Evolutionary conservation across 192 early-diverging fungal species (phyloP).

Genomic region (Polychytrium aggregatum): DNA sequence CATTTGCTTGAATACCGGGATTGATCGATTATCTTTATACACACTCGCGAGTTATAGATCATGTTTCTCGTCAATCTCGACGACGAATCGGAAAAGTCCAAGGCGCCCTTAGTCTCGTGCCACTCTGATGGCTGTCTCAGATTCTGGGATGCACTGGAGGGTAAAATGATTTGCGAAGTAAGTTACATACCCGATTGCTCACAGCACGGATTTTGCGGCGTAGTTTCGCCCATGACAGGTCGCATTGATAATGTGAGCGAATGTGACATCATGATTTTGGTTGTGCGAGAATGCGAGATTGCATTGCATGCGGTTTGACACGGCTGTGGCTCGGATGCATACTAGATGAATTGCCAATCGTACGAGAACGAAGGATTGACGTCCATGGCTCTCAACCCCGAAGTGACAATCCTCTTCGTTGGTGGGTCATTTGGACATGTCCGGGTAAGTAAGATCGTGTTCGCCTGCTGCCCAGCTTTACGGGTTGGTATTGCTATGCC

Average conservation of each 20-base stretch:
- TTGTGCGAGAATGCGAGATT: too few relatives aligned
- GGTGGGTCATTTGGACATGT: slow-evolving; percentile 41
- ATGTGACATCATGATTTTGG: neutral
- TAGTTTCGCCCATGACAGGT: neutral
- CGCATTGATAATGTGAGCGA: too few relatives aligned
- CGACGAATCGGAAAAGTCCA: slow-evolving; percentile 4
- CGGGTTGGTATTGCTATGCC: neutral
- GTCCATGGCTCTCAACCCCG: slow-evolving; percentile 28
- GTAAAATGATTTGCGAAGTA: slow-evolving; percentile 36
- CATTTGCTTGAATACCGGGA: slow-evolving; percentile 16
- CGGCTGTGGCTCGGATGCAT: neutral
- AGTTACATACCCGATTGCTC: neutral
- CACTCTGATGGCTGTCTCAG: slow-evolving; percentile 44
- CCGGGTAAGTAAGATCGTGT: slow-evolving; percentile 11
- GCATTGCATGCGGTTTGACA: too few relatives aligned
- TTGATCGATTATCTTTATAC: neutral
- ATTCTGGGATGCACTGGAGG: slow-evolving; percentile 43
- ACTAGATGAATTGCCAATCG: slow-evolving; percentile 33
- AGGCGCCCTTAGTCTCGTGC: slow-evolving; percentile 29
- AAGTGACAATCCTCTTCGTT: slow-evolving; percentile 27
- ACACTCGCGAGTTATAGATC: slow-evolving; percentile 6
- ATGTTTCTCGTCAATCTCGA: slow-evolving; percentile 22
- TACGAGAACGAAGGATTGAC: slow-evolving; percentile 36
- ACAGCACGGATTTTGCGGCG: neutral
- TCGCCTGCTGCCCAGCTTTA: neutral